Base-by-base conservation (phyloP, 352 stramenopile genomes). In the Peronospora destructor region DNA sequence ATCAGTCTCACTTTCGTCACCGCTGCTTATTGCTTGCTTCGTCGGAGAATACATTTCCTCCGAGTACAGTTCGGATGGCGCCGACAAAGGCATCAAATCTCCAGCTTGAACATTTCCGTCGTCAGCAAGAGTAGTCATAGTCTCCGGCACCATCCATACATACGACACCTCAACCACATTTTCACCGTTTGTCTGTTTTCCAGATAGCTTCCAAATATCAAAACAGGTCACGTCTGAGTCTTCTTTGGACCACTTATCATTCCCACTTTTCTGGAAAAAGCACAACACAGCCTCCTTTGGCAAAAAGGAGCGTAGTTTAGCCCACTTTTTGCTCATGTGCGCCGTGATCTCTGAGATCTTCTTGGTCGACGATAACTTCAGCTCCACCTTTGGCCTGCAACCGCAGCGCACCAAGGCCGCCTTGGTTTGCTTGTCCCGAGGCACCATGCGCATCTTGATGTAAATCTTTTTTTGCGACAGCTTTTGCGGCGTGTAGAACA, bases 361-460 rank as follows among this genome's bases (percentile, higher is more conserved):
- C 63, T 91, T 91, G n/a, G 73, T 78, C 14, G 73, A 81, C 42
- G 69, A 85, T 37, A 91, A 57, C 39, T 86, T 87, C 23, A 91
- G 63, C 57, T 91, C 80, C 2, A 91, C 80, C 48, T 91, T 91
- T 6, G 78, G 80, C 32, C 80, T 78, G 36, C 61, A 79, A 5
- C 77, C 77, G 14, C 56, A 70, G 23, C 42, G 42, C 17, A 71
- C 65, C 11, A 91, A 57, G 17, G 69, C 41, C 8, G 59, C 45
- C 38, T 80, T 81, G 0, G 80, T 85, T 13, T 71, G 56, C 23
- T 71, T 73, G 45, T 91, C 76, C n/a, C 61, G 68, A 10, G 80
- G 80, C 33, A 88, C 75, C 59, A 91, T 85, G 21, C 80, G 80
- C 51, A 91, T 80, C 56, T 88, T 91, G 56, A 91, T 84, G 46